Evolutionary conservation across 1,139 yeast genomes (phyloP).

Genomic region (Yamadazyma friedrichii): DNA sequence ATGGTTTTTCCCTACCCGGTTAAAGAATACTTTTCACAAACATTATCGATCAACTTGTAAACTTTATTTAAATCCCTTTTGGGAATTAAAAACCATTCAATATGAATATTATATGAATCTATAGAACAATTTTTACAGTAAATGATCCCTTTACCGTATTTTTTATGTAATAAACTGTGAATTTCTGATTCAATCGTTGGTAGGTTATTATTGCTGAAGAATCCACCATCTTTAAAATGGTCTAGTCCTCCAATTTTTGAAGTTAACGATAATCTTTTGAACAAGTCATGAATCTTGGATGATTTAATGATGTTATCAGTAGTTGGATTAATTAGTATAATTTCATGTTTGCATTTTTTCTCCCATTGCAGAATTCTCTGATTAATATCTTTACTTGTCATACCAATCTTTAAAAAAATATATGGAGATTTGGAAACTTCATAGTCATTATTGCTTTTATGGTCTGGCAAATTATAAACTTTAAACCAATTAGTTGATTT

Average conservation of each 20-base stretch:
- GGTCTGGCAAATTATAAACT: constrained; percentile 33
- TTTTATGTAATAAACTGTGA: constrained; percentile 32
- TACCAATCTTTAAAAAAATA: constrained; percentile 54
- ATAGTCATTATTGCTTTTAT: constrained; percentile 26
- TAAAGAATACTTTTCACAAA: constrained; percentile 3
- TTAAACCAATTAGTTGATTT: constrained; percentile 25
- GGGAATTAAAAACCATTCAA: constrained; percentile 61
- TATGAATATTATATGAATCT: constrained; percentile 39
- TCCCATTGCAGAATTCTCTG: constrained; percentile 55
- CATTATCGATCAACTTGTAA: constrained; percentile 38
- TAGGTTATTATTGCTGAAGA: constrained; percentile 26
- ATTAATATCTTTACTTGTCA: constrained; percentile 48
- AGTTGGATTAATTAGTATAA: constrained; percentile 13
- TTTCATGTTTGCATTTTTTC: constrained; percentile 48
- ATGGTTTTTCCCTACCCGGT: too few species aligned
- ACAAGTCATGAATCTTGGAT: constrained; percentile 10
- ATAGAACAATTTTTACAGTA: constrained; percentile 38
- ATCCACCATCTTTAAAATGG: constrained; percentile 26
- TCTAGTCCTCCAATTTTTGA: too few species aligned
- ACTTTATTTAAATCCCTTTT: constrained; percentile 37
- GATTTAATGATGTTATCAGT: constrained; percentile 10
- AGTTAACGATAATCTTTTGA: constrained; percentile 8
- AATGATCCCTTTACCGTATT: constrained; percentile 45
- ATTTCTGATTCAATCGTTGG: constrained; percentile 39
- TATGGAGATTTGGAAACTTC: constrained; percentile 36